A percentile compares a stretch with the other conserved stretches of the same genome.
phyloP scores from a whole-genome alignment of 2,329 filamentous ascomycete species.

The Onygenales sp. region DNA sequence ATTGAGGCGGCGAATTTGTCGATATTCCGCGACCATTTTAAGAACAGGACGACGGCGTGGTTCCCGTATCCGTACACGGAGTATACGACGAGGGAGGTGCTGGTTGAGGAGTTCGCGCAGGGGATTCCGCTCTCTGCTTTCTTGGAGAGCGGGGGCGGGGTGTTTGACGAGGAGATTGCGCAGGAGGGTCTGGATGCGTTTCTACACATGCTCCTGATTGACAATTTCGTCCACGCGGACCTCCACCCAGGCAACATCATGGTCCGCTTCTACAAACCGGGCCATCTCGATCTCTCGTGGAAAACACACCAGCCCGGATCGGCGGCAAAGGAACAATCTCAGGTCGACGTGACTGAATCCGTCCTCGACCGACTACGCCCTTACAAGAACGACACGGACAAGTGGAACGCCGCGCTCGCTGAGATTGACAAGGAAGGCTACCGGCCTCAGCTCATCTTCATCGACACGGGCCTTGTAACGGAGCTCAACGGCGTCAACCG shows the following conservation, averaged over 20 bases:
- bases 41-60: conserved; percentile 81
- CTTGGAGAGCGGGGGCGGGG: conserved; percentile 79
- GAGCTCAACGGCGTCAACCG: conserved; percentile 83
- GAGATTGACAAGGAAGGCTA: conserved; percentile 81
- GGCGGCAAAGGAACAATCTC: conserved; percentile 16
- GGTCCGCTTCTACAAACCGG: conserved; percentile 92
- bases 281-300: conserved; percentile 57
- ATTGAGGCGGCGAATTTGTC: conserved; percentile 87
- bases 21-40: conserved; percentile 84
- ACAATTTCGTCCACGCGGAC: conserved; percentile 97
- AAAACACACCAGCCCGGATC: conserved; percentile 30
- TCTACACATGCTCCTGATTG: conserved; percentile 87
- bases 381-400: conserved; percentile 54
- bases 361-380: conserved; percentile 73
- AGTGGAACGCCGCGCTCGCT: conserved; percentile 65
- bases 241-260: conserved; percentile 98
- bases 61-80: conserved; percentile 91
- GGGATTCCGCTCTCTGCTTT: conserved; percentile 88
- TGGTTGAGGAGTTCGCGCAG: conserved; percentile 93
- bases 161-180: conserved; percentile 89
- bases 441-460: conserved; percentile 89
- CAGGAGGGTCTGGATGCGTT: conserved; percentile 94
- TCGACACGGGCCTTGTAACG: conserved; percentile 91
- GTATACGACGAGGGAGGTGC: conserved; percentile 82
- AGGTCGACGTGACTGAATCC: conserved; percentile 65